phyloP scores from a whole-genome alignment of 2,329 filamentous ascomycete species.

The Trichoderma polysporum region DNA sequence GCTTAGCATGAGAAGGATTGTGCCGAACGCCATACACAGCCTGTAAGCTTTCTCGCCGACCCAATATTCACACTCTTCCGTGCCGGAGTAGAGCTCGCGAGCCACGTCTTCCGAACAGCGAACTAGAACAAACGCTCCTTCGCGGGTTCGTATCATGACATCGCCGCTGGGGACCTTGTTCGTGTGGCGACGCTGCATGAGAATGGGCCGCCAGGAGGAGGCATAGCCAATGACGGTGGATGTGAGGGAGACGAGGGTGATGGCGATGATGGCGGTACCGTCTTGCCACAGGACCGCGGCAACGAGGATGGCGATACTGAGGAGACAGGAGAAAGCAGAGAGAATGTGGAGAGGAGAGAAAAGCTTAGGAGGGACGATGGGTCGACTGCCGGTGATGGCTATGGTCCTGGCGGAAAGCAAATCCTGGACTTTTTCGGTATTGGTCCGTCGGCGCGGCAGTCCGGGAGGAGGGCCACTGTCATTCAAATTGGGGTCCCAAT shows the following conservation, averaged over 20 bases:
- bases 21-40: slow-evolving; percentile 56
- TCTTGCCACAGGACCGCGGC: slow-evolving; percentile 42
- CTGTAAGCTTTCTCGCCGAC: slow-evolving; percentile 49
- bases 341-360: slow-evolving; percentile 56
- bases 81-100: slow-evolving; percentile 61
- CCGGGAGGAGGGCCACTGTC: not conserved
- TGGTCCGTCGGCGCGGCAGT: slow-evolving; percentile 27
- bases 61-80: slow-evolving; percentile 58
- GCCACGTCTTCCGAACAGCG: slow-evolving; percentile 59
- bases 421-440: slow-evolving; percentile 44
- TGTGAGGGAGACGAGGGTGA: slow-evolving; percentile 51
- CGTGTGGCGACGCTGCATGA: slow-evolving; percentile 51
- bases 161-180: slow-evolving; percentile 54
- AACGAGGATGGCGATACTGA: slow-evolving; percentile 49
- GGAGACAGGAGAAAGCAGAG: slow-evolving; percentile 49
- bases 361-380: slow-evolving; percentile 48
- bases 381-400: slow-evolving; percentile 38
- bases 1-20: slow-evolving; percentile 59
- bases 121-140: slow-evolving; percentile 59
- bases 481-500: slow-evolving; percentile 21
- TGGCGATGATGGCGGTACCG: slow-evolving; percentile 41
- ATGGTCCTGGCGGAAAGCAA: slow-evolving; percentile 45
- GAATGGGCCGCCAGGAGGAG: slow-evolving; percentile 56
- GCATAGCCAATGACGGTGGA: slow-evolving; percentile 57
- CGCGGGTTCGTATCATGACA: slow-evolving; percentile 60